A percentile compares a stretch with the other conserved stretches of the same genome.
These are phyloP conservation scores for Monosporascus sp. DNA, from an alignment of 2,329 filamentous ascomycete genomes.

Conservation along the genomic window DNA sequence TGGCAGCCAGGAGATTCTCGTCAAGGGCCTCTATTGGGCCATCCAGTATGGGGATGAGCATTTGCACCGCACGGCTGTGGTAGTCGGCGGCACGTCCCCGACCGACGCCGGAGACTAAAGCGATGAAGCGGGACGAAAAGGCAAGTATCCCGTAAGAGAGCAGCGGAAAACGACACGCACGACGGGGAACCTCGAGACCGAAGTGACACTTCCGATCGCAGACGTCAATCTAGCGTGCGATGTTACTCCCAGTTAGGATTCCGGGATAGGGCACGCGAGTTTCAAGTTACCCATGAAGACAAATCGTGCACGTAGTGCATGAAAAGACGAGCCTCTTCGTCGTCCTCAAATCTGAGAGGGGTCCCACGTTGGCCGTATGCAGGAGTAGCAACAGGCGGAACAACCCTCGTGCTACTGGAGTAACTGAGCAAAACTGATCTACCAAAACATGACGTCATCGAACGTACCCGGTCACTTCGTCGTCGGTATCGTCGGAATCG, in stretches of 20 bases:
- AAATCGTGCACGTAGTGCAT: slow-evolving; percentile 1
- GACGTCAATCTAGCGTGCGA: background rate
- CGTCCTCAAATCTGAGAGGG: background rate
- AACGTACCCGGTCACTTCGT: background rate
- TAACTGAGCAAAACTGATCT: background rate
- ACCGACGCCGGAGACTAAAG: background rate
- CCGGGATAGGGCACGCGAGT: background rate
- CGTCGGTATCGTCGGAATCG: background rate
- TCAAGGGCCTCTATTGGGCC: slow-evolving; percentile 3
- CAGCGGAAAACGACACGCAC: background rate
- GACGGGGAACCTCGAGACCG: slow-evolving; percentile 2
- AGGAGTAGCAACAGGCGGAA: background rate
- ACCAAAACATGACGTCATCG: background rate
- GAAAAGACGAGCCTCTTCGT: slow-evolving; percentile 3
- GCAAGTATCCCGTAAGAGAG: slow-evolving; percentile 2
- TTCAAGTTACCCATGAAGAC: slow-evolving; percentile 2
- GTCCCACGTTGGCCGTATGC: background rate
- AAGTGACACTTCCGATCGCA: slow-evolving; percentile 2
- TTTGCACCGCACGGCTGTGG: slow-evolving; percentile 1
- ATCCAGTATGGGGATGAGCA: slow-evolving; percentile 1
- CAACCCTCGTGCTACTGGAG: background rate
- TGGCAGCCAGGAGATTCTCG: slow-evolving; percentile 3
- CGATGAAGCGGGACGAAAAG: slow-evolving; percentile 1
- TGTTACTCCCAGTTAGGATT: background rate
- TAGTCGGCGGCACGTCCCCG: slow-evolving; percentile 1